Base-by-base conservation (phyloP, 2,329 filamentous ascomycete species). In the Epichloe glyceriae region DNA sequence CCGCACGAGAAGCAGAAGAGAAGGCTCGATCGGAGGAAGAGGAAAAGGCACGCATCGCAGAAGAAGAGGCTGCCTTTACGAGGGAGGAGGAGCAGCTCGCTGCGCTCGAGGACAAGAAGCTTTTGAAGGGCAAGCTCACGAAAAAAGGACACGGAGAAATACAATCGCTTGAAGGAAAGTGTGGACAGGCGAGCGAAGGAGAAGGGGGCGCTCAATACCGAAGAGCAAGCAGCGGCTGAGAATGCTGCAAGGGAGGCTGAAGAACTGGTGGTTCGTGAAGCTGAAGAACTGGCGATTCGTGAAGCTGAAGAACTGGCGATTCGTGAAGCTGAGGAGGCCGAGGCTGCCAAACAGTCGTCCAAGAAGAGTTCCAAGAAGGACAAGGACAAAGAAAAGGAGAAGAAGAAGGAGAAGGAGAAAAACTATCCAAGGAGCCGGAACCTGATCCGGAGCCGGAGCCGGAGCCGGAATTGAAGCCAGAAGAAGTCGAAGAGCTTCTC, bases 101-200 rank as follows among this genome's bases (percentile, higher is more conserved):
- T 14, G 58, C 61, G 4, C 62, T 74, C 4, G 71, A 70, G 42
- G 65, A 67, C 22, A 79, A 76, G 58, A 77, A 74, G 56, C 66
- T 67, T 1, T 74, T 72, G 56, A 79, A 73, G 59, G 63, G 65
- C 50, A 75, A 66, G 53, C 57, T 73, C 12, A 61, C 58, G 2
- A 75, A 70, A 70, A 54, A 73, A 67, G 51, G 72, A 73, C 34
- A 63, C 73, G 47, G 71, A 75, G 52, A 73, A 70, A 52, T 63
- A 69, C 26, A 63, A 68, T 35, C 56, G 58, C 7, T 58, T 74
- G 6, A 66, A 61, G 10, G 63, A 63, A 38, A 67, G 62, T 34
- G 61, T 64, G 26, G 60, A 58, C 30, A 60, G 59, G 53, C 63
- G 69, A 35, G 65, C 66, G 6, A 69, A 71, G 51, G 20, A 4